Conservation (phyloP, 768 basidiomycete species). For the Kwoniella europaea region DNA sequence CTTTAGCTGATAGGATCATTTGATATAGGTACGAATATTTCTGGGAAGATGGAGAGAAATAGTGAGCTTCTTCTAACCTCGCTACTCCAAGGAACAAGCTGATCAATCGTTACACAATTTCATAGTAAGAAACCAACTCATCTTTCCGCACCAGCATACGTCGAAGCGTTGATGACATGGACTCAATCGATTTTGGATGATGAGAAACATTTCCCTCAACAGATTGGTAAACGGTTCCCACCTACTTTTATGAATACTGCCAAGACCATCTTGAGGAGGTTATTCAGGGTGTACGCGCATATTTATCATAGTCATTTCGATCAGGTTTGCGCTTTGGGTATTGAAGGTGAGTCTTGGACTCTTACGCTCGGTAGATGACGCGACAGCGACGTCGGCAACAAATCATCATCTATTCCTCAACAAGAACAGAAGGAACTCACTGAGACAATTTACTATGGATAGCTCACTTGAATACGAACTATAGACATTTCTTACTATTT, state of each 20-base stretch:
- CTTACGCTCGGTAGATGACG: background rate
- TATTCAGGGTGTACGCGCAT: slow-evolving; percentile 97
- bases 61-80: slow-evolving; percentile 16
- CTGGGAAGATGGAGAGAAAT: slow-evolving; percentile 58
- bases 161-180: slow-evolving; percentile 99
- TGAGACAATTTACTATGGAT: background rate
- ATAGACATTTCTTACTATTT: slow-evolving; percentile 96
- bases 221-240: slow-evolving; percentile 94
- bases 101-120: background rate
- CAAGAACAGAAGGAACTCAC: background rate
- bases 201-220: slow-evolving; percentile 88
- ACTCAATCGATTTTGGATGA: slow-evolving; percentile 90
- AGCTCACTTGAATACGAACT: slow-evolving; percentile 99
- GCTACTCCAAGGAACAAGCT: background rate
- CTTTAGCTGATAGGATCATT: slow-evolving; percentile 18
- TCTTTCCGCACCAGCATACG: slow-evolving; percentile 70
- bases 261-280: slow-evolving; percentile 83
- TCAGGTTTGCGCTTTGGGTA: slow-evolving; percentile 95
- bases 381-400: too few relatives aligned
- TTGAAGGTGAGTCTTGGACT: slow-evolving; percentile 73
- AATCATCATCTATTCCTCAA: too few relatives aligned
- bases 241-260: slow-evolving; percentile 87
- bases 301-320: slow-evolving; percentile 99
- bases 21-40: slow-evolving; percentile 53
- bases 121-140: slow-evolving; percentile 54